A percentile compares a stretch with the other conserved stretches of the same genome.
These are phyloP conservation scores for Tremella fuciformis DNA, from an alignment of 768 basidiomycete species.

Conservation along the genomic window DNA sequence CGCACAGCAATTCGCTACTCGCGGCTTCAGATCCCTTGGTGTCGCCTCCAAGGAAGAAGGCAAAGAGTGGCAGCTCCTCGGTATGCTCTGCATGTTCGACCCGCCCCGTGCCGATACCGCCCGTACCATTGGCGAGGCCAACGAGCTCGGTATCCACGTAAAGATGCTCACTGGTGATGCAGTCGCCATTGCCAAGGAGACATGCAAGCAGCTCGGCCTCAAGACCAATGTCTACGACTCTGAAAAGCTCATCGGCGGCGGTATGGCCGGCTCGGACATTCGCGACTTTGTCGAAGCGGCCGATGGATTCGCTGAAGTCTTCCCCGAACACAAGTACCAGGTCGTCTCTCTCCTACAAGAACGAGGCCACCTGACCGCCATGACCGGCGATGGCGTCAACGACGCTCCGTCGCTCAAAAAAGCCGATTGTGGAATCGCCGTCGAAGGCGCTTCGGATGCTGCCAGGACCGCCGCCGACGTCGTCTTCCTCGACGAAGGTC, in stretches of 20 bases:
- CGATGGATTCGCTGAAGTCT: conserved; percentile 59
- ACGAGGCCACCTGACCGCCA: conserved; percentile 54
- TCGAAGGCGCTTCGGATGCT: conserved; percentile 61
- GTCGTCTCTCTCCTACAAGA: conserved; percentile 46
- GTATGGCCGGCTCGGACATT: conserved; percentile 56
- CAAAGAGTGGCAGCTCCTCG: conserved; percentile 56
- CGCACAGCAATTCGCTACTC: conserved; percentile 54
- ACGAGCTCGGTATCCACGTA: conserved; percentile 55
- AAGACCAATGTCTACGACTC: conserved; percentile 58
- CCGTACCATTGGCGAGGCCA: conserved; percentile 56
- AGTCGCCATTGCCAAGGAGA: conserved; percentile 58
- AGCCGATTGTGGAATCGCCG: conserved; percentile 64
- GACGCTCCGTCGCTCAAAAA: conserved; percentile 62
- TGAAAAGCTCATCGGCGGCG: conserved; percentile 55
- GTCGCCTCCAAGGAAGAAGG: conserved; percentile 57
- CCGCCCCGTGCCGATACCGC: conserved; percentile 57
- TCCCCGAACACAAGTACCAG: conserved; percentile 56
- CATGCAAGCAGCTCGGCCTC: conserved; percentile 56
- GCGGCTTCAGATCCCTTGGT: conserved; percentile 57
- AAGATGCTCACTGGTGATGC: conserved; percentile 61
- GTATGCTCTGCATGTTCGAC: conserved; percentile 57
- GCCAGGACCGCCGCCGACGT: conserved; percentile 64
- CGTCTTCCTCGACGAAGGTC: conserved; percentile 58
- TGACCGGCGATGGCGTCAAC: conserved; percentile 64
- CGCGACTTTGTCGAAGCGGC: conserved; percentile 58